phyloP scores from a whole-genome alignment of 345 rosid genomes.

The Gossypium bickii region DNA sequence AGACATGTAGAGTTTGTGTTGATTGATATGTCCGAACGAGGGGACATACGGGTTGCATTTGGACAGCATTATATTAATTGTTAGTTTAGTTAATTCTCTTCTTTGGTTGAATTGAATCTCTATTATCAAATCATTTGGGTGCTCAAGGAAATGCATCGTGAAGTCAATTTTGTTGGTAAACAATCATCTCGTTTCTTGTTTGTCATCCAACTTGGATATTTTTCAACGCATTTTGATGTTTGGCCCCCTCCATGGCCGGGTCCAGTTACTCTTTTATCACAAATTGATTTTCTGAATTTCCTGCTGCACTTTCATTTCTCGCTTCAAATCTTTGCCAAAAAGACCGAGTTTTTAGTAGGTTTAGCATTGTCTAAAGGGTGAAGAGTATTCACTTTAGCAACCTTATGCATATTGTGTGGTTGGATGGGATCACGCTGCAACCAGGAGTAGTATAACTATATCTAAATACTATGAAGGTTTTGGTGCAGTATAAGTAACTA shows the following conservation, averaged over 20 bases:
- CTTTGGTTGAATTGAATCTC: not conserved
- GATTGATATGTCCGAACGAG: not conserved
- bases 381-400: not conserved
- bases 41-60: not conserved
- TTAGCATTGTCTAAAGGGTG: not conserved
- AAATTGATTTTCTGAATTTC: not conserved
- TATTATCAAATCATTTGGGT: not conserved
- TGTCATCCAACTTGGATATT: not conserved
- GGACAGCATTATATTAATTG: not conserved
- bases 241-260: not conserved
- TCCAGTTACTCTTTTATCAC: not conserved
- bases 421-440: not conserved
- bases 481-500: too few relatives aligned
- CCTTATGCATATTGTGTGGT: not conserved
- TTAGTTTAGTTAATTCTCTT: not conserved
- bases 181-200: not conserved
- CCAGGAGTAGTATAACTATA: too few relatives aligned
- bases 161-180: not conserved
- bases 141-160: not conserved
- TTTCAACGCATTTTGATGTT: not conserved
- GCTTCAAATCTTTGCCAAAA: not conserved
- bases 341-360: not conserved
- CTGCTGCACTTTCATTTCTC: not conserved
- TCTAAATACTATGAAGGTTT: too few relatives aligned
- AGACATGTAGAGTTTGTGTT: not conserved